These are phyloP conservation scores for Globisporangium ultimum DNA, from an alignment of 352 stramenopile species.

Conservation along the genomic window DNA sequence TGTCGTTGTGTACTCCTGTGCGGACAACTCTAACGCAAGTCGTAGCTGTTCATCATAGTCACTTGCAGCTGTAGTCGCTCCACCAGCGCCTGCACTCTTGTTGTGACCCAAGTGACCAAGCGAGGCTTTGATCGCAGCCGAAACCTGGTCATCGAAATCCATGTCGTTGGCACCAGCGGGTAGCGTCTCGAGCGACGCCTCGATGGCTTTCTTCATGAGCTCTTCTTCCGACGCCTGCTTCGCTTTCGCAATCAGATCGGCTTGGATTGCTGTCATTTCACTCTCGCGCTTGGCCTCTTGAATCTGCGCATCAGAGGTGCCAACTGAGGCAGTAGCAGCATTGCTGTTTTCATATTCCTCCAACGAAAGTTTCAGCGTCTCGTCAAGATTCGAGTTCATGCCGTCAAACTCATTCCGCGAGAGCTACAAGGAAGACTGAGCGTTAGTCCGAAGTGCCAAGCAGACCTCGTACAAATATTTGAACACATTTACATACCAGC, in stretches of 20 bases:
- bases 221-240: conserved; percentile 75
- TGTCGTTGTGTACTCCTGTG: conserved; percentile 39
- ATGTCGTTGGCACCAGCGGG: background rate
- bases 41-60: conserved; percentile 67
- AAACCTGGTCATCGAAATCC: conserved; percentile 59
- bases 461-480: too few relatives aligned
- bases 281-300: conserved; percentile 58
- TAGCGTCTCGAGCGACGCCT: conserved; percentile 48
- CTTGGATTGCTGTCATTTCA: conserved; percentile 74
- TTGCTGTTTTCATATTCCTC: conserved; percentile 31
- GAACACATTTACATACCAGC: conserved; percentile 30
- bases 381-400: conserved; percentile 74
- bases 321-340: background rate
- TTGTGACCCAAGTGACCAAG: conserved; percentile 18
- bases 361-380: conserved; percentile 65
- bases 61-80: background rate
- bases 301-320: conserved; percentile 16
- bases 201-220: conserved; percentile 59
- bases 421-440: conserved; percentile 25
- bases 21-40: conserved; percentile 55
- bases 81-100: background rate
- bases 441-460: background rate
- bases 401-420: conserved; percentile 74
- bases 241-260: conserved; percentile 61
- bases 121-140: conserved; percentile 67